Conservation (phyloP, 176 grass and related monocot genomes). For the Thalia dealbata region DNA sequence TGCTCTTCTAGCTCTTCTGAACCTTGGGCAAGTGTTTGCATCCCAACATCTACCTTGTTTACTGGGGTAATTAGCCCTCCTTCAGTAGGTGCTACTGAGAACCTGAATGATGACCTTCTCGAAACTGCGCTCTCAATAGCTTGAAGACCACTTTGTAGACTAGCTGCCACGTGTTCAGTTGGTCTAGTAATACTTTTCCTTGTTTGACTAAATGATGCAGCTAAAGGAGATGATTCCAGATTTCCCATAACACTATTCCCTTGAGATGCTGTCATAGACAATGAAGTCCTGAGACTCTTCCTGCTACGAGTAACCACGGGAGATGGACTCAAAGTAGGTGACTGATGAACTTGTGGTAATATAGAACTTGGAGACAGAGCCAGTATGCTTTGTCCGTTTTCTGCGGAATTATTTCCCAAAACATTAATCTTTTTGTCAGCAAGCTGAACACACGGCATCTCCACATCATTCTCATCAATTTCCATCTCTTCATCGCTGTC, state of each 20-base stretch:
- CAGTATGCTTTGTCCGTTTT: not conserved
- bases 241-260: conserved; percentile 1
- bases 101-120: conserved; percentile 72
- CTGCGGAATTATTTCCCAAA: not conserved
- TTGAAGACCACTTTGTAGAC: conserved; percentile 79
- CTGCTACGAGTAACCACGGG: conserved; percentile 28
- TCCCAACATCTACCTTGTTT: conserved; percentile 65
- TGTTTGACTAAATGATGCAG: not conserved
- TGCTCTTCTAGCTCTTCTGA: conserved; percentile 43
- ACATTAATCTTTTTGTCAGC: not conserved
- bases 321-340: conserved; percentile 11
- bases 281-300: conserved; percentile 34
- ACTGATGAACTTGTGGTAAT: conserved; percentile 7
- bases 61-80: conserved; percentile 27
- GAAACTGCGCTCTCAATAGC: conserved; percentile 51
- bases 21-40: conserved; percentile 61
- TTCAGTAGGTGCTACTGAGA: conserved; percentile 55
- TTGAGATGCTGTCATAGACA: conserved; percentile 37
- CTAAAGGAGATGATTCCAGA: conserved; percentile 9
- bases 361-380: not conserved
- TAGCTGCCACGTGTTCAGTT: conserved; percentile 44
- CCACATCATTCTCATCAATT: conserved; percentile 89
- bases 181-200: not conserved
- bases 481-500: conserved; percentile 97
- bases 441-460: conserved; percentile 44